Percentiles rank a stretch among this genome's conserved stretches.
Conservation (phyloP, 495 filamentous ascomycete genomes). For the Daldinia vernicosa region DNA sequence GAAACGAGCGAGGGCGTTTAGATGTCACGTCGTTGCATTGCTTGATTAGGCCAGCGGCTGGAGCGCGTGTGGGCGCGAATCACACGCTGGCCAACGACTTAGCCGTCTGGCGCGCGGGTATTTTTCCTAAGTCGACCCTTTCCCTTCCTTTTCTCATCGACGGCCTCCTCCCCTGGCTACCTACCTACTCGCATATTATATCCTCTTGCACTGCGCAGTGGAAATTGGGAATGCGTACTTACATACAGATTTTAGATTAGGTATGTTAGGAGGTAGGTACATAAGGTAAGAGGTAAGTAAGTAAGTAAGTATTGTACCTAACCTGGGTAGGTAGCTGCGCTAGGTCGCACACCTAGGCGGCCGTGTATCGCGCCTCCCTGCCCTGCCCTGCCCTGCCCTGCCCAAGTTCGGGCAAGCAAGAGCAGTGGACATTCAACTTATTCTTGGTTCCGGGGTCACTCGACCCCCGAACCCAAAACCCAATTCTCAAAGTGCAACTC, state of each 20-base stretch:
- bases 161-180: constrained; percentile 16
- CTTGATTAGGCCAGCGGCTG: constrained; percentile 29
- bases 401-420: not conserved
- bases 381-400: not conserved
- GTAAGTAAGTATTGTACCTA: not conserved
- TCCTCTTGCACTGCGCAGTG: too few relatives aligned
- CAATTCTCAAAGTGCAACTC: constrained; percentile 2
- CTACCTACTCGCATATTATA: too few relatives aligned
- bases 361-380: not conserved
- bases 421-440: not conserved
- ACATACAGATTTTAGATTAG: too few relatives aligned
- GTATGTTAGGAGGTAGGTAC: too few relatives aligned
- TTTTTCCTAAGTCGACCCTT: constrained; percentile 5
- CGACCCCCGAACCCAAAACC: not conserved
- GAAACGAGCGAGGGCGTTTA: constrained; percentile 5
- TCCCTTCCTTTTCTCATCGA: not conserved
- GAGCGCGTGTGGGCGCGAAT: constrained; percentile 45
- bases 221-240: not conserved
- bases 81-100: constrained; percentile 19
- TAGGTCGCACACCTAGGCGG: not conserved
- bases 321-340: too few relatives aligned
- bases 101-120: constrained; percentile 50
- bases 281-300: too few relatives aligned
- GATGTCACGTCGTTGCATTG: constrained; percentile 25
- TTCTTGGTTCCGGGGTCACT: not conserved